Percentiles rank a stretch among this genome's conserved stretches.
These are phyloP conservation scores for Cyberlindnera mycetangii DNA, from an alignment of 805 yeast genomes.

Conservation along the genomic window DNA sequence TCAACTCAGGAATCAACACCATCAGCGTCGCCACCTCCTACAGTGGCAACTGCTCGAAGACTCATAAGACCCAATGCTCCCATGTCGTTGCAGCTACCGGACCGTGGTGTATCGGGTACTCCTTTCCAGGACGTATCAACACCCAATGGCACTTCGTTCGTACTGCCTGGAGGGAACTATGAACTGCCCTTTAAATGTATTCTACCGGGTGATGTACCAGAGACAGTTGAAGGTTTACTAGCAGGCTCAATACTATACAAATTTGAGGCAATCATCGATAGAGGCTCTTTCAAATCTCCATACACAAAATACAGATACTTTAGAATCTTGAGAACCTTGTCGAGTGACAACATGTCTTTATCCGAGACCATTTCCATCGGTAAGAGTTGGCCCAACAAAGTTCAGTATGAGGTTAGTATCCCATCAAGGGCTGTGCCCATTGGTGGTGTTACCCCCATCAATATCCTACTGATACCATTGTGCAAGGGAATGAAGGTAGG, in stretches of 20 bases:
- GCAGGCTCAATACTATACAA: constrained; percentile 73
- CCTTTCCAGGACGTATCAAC: constrained; percentile 29
- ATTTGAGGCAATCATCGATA: constrained; percentile 72
- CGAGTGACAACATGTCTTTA: constrained; percentile 67
- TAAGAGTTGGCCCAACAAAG: constrained; percentile 85
- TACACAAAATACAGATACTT: constrained; percentile 53
- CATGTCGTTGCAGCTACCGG: constrained; percentile 27
- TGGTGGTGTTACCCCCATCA: constrained; percentile 71
- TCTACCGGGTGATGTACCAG: constrained; percentile 77
- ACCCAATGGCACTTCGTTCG: constrained; percentile 31
- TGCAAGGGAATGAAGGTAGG: constrained; percentile 75
- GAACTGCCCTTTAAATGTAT: constrained; percentile 81
- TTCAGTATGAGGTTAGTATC: constrained; percentile 81
- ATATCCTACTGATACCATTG: constrained; percentile 71
- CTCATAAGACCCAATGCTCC: constrained; percentile 25
- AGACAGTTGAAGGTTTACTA: constrained; percentile 84
- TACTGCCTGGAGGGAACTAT: constrained; percentile 68
- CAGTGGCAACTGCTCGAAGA: constrained; percentile 11
- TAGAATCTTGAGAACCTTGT: constrained; percentile 77
- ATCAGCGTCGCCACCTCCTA: constrained; percentile 5
- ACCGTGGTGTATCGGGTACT: constrained; percentile 31
- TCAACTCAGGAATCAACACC: not conserved
- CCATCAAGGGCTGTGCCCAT: constrained; percentile 87
- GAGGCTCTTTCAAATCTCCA: constrained; percentile 50
- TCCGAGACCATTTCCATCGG: constrained; percentile 88